phyloP scores from a whole-genome alignment of 129 eudicot species.

The Lactuca sativa region DNA sequence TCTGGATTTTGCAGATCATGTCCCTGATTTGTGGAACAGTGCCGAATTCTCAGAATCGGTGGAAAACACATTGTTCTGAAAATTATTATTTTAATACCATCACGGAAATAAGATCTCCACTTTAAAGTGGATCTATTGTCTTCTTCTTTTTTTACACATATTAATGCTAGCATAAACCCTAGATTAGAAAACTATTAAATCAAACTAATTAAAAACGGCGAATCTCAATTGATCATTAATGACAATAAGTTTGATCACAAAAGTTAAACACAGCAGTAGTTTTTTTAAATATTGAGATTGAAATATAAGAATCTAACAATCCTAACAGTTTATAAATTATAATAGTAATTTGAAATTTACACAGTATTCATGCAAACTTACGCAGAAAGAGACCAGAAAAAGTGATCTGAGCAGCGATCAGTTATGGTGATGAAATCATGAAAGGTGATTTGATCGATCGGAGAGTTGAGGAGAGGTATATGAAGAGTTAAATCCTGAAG shows the following conservation, averaged over 20 bases:
- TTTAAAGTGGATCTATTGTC: slow-evolving; percentile 25
- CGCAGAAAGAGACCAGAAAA: neutral
- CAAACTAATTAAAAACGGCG: neutral
- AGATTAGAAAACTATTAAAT: neutral
- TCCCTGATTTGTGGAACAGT: slow-evolving; percentile 37
- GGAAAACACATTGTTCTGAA: slow-evolving; percentile 19
- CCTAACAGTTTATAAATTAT: neutral
- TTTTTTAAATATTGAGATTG: too few relatives aligned
- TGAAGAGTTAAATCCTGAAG: neutral
- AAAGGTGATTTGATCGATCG: neutral
- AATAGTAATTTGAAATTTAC: neutral
- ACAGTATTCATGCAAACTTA: neutral
- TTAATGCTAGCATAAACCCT: neutral
- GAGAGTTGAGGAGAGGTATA: neutral
- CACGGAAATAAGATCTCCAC: slow-evolving; percentile 19
- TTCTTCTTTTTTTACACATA: neutral
- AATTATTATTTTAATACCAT: slow-evolving; percentile 5
- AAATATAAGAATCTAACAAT: neutral
- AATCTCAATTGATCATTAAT: neutral
- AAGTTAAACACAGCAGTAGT: neutral
- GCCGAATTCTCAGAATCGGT: slow-evolving; percentile 28
- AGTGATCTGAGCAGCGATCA: neutral
- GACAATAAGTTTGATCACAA: neutral
- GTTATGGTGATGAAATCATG: neutral
- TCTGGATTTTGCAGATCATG: slow-evolving; percentile 37